Base-by-base conservation (phyloP, 2,329 filamentous ascomycete genomes). In the Apiospora saccharicola region DNA sequence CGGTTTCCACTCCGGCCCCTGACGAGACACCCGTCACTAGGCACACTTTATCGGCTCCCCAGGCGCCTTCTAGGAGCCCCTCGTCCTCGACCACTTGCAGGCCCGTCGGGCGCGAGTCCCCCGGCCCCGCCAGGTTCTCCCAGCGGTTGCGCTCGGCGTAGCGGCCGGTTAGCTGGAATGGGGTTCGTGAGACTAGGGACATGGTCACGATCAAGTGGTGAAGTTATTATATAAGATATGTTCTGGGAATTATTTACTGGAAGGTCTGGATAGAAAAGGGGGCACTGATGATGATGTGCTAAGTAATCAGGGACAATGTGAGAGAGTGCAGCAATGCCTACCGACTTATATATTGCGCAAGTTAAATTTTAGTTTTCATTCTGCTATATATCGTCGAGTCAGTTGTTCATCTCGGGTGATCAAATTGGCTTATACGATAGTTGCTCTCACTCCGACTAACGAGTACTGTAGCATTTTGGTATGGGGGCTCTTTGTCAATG, bases 1-100 rank as follows among this genome's bases (percentile, higher is more conserved):
- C 83, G 12, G 83, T 85, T 72, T 85, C 82, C 34, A 83, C 76
- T 19, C 84, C 85, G 24, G 86, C 78, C 3, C 84, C 85, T 14
- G 83, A 80, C 6, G 81, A 82, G 4, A 76, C 75, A 10, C 84
- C 85, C 1, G 85, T 86, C 73, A 86, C 79, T 10, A 86, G 72
- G 37, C 82, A 75, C 41, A 82, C 81, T 73, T 83, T 84, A 72
- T 79, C 80, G 3, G 72, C 70, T 8, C 53, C 53, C 70, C 81
- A 77, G 44, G 79, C 81, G 22, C 43, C 43, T 13, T 34, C 26
- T 69, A 57, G 53, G 8, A 77, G 75, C 8, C 76, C 75, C 64
- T 84, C 78, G 72, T 84, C 81, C 67, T 80, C 68, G 69, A 85
- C 72, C 51, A 84, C 78, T 73, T 83, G 77, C 26, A 80, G 53